Percentiles rank a stretch among this genome's conserved stretches.
Evolutionary conservation across 73 alveolate species (phyloP).

Genomic region (Paramecium sexaurelia): DNA sequence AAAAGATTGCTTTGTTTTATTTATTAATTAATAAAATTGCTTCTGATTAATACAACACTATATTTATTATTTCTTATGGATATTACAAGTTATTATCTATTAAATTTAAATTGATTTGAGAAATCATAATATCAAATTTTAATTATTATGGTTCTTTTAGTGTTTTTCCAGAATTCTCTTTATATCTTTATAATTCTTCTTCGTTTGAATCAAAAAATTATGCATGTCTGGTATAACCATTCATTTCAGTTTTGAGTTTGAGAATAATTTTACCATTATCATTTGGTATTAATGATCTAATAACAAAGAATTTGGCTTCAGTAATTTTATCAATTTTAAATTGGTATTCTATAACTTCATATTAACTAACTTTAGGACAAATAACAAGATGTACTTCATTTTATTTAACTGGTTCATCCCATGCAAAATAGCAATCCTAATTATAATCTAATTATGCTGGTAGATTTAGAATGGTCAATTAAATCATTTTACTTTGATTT

Average conservation of each 20-base stretch:
- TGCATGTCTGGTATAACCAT: conserved; percentile 2
- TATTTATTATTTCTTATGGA: not conserved
- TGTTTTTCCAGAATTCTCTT: not conserved
- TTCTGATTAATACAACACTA: not conserved
- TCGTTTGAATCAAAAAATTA: not conserved
- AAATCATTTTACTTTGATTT: not conserved
- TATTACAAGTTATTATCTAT: not conserved
- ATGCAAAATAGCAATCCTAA: not conserved
- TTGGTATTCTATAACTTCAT: not conserved
- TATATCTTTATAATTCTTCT: not conserved
- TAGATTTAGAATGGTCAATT: not conserved
- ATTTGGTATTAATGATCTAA: not conserved
- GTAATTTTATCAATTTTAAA: not conserved
- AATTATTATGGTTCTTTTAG: not conserved
- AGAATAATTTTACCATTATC: not conserved
- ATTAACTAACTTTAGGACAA: not conserved
- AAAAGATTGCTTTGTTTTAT: not conserved
- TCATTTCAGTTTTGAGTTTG: not conserved
- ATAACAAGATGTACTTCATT: not conserved
- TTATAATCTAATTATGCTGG: not conserved
- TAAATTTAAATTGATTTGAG: not conserved
- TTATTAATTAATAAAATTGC: not conserved
- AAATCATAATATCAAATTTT: not conserved
- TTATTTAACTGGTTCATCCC: not conserved
- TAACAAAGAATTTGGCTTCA: not conserved